Percentiles rank a stretch among this genome's conserved stretches.
Evolutionary conservation across 1,139 yeast genomes (phyloP).

Genomic region (Tardiomyces digboiensis): DNA sequence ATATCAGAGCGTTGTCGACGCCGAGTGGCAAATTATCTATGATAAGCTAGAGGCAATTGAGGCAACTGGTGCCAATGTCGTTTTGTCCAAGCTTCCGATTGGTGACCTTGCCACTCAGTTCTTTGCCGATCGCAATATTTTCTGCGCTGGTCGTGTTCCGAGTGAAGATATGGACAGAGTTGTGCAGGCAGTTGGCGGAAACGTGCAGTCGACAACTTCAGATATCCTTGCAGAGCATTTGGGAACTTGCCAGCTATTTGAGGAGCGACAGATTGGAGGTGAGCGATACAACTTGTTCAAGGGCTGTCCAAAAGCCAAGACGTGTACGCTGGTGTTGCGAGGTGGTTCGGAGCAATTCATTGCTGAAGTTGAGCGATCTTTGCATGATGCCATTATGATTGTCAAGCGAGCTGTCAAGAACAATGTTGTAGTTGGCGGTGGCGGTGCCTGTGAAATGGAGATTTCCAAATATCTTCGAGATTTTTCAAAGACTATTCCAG

Average conservation of each 20-base stretch:
- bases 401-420: constrained; percentile 92
- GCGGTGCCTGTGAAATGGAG: constrained; percentile 99
- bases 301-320: constrained; percentile 88
- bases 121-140: constrained; percentile 92
- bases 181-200: constrained; percentile 90
- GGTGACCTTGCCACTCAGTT: constrained; percentile 98
- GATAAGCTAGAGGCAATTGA: constrained; percentile 78
- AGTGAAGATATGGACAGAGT: constrained; percentile 89
- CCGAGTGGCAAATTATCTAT: constrained; percentile 94
- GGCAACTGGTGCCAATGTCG: constrained; percentile 84
- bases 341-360: constrained; percentile 99
- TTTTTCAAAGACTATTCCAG: constrained; percentile 78
- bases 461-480: constrained; percentile 82
- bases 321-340: constrained; percentile 86
- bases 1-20: constrained; percentile 94
- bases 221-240: constrained; percentile 60
- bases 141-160: constrained; percentile 96
- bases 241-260: constrained; percentile 81
- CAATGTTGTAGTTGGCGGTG: constrained; percentile 89
- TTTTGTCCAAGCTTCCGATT: constrained; percentile 88
- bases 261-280: constrained; percentile 92
- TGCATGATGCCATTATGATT: constrained; percentile 98
- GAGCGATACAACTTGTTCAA: constrained; percentile 89
- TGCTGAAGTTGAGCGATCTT: constrained; percentile 95
- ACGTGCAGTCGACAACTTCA: constrained; percentile 82